Evolutionary conservation across 2,329 filamentous ascomycete genomes (phyloP), one percentile per base, ranked within the genome.

Genomic region (Nigrospora oryzae): DNA sequence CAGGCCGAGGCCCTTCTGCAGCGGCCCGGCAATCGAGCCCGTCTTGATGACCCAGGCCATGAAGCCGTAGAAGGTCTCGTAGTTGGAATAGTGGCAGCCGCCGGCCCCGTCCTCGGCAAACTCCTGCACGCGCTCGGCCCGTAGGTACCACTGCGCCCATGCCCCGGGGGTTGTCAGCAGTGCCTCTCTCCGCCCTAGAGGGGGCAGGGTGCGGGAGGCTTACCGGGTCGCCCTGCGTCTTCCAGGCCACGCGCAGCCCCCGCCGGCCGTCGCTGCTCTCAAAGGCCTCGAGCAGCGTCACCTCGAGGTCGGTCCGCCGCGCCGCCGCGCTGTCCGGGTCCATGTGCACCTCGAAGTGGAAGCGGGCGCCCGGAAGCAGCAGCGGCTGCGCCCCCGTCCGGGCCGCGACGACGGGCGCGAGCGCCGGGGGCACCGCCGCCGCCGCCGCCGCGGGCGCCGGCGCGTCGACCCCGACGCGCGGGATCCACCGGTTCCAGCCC

Each of bases 1-100:
- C 44, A 57, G 60, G 32, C 56, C 58, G 46, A 70, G 66, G 14
- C 61, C 63, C 11, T 51, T 56, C 38, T 55, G 48, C 28, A 73
- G 49, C 50, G 56, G 50, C 7, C 39, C 42, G 1, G 64, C 64
- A 28, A 63, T 61, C 1, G 57, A 51, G 15, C 34, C 11, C 28
- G 52, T 36, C 53, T 55, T 62, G 14, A 70, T 57, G 12, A 63
- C 54, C 4, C 56, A 56, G 11, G 59, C 63, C 46, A 71, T 34
- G 6, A 59, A 40, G 0, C 69, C 68, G 35, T 65, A 64, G 50
- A 70, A 70, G n/a, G 69, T 72, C 60, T 73, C 68, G 63, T 63
- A 70, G 55, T 62, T 66, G 12, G 46, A 53, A 51, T 71, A 73
- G 48, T 64, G 62, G 16, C 63, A 67, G 13, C 57, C 60, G 15